phyloP scores from a whole-genome alignment of 371 early-diverging fungal species.

The Batrachochytrium dendrobatidis region DNA sequence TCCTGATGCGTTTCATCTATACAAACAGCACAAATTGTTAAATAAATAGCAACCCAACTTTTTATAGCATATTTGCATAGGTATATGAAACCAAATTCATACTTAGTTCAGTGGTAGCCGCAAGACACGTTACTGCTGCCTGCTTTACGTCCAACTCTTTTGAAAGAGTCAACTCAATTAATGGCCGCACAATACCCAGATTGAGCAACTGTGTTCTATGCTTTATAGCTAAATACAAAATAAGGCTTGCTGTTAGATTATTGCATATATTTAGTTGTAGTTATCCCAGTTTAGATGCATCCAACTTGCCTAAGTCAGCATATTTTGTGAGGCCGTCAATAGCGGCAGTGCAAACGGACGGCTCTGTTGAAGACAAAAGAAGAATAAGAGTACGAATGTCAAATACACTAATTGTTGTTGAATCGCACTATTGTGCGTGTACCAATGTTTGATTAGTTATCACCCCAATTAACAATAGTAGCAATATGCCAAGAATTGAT shows the following conservation, averaged over 20 bases:
- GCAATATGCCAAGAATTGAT: no score
- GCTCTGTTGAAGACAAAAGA: conserved; percentile 36
- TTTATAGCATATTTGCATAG: not conserved
- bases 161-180: conserved; percentile 25
- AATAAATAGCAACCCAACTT: not conserved
- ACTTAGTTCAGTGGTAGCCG: conserved; percentile 34
- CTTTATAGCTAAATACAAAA: conserved; percentile 31
- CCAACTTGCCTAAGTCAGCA: conserved; percentile 37
- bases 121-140: conserved; percentile 37
- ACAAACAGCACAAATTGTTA: not conserved
- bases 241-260: no score
- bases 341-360: conserved; percentile 22
- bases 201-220: conserved; percentile 33
- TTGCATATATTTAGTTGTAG: no score
- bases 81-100: not conserved
- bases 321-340: conserved; percentile 41
- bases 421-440: conserved; percentile 22
- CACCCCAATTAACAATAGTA: no score
- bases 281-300: no score
- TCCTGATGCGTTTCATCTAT: conserved; percentile 35
- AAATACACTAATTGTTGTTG: conserved; percentile 22
- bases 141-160: conserved; percentile 32
- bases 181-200: conserved; percentile 22
- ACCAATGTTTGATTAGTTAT: no score
- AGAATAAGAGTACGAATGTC: conserved; percentile 42